Percentiles rank a stretch among this genome's conserved stretches.
Conservation (phyloP, 164 flowering plant genomes). For the Vitis vinifera region DNA sequence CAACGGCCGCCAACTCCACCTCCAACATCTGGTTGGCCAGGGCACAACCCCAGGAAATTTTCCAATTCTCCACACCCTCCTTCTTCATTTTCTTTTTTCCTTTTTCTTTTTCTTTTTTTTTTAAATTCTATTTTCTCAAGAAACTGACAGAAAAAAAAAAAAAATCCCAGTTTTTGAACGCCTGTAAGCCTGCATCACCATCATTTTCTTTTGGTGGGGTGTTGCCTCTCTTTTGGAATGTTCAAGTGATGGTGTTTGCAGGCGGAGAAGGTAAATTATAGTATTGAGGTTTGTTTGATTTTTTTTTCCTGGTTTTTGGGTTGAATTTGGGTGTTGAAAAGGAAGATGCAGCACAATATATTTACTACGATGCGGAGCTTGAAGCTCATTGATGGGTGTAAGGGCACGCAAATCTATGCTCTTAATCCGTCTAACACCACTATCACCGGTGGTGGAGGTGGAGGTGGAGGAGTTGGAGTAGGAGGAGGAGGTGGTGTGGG, state of each 20-base stretch:
- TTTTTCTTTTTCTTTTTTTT: not conserved
- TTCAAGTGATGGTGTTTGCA: conserved; percentile 22
- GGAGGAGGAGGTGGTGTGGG: conserved; percentile 30
- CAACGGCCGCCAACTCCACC: conserved; percentile 39
- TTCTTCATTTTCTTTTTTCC: conserved; percentile 5
- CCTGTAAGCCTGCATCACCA: conserved; percentile 19
- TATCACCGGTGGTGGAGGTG: conserved; percentile 14
- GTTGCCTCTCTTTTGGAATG: not conserved
- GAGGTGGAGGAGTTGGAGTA: conserved; percentile 23
- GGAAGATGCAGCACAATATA: conserved; percentile 49
- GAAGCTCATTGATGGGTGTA: conserved; percentile 56
- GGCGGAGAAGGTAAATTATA: conserved; percentile 10
- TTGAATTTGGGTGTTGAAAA: not conserved
- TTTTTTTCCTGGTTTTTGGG: not conserved
- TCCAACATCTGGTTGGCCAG: conserved; percentile 28
- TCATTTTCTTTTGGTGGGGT: not conserved
- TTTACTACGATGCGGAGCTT: conserved; percentile 53
- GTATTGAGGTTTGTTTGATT: not conserved
- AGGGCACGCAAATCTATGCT: conserved; percentile 47
- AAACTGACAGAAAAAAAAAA: conserved; percentile 1
- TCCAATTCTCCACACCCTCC: not conserved
- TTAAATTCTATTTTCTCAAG: not conserved
- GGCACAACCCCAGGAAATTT: conserved; percentile 11
- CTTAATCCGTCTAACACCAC: conserved; percentile 25
- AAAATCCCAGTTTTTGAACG: not conserved